Evolutionary conservation across 768 basidiomycete genomes (phyloP).

Genomic region (Naganishia friedmannii): DNA sequence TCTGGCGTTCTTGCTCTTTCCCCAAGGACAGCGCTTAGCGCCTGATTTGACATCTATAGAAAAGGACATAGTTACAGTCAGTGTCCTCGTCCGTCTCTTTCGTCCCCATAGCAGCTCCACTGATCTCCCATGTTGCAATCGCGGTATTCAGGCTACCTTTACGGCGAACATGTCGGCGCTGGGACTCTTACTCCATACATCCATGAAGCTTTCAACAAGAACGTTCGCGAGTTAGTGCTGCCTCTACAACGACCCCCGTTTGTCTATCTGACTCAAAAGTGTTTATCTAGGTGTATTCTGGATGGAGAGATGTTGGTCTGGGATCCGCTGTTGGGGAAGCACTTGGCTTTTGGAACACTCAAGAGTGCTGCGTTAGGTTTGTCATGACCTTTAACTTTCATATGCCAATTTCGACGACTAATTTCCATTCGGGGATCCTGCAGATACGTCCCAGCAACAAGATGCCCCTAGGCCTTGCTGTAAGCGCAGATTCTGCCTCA

Average conservation of each 20-base stretch:
- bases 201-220: constrained; percentile 67
- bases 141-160: constrained; percentile 60
- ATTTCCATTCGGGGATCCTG: constrained; percentile 10
- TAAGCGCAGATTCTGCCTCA: constrained; percentile 53
- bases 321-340: constrained; percentile 84
- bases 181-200: constrained; percentile 90
- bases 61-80: constrained; percentile 37
- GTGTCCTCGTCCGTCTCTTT: not conserved
- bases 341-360: constrained; percentile 85
- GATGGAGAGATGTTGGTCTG: constrained; percentile 99
- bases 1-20: constrained; percentile 31
- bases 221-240: constrained; percentile 71
- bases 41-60: not conserved
- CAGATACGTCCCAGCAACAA: constrained; percentile 63
- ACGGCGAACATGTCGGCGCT: constrained; percentile 72
- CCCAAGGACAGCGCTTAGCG: no score
- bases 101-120: not conserved
- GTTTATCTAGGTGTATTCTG: constrained; percentile 68
- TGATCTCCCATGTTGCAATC: not conserved
- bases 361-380: constrained; percentile 86
- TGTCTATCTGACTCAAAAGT: not conserved
- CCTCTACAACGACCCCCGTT: not conserved
- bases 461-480: constrained; percentile 84
- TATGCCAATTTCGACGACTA: not conserved
- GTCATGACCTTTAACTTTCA: constrained; percentile 28